Percentiles rank a stretch among this genome's conserved stretches.
phyloP scores from a whole-genome alignment of 345 rosid species.

The Arabidopsis suecica region DNA sequence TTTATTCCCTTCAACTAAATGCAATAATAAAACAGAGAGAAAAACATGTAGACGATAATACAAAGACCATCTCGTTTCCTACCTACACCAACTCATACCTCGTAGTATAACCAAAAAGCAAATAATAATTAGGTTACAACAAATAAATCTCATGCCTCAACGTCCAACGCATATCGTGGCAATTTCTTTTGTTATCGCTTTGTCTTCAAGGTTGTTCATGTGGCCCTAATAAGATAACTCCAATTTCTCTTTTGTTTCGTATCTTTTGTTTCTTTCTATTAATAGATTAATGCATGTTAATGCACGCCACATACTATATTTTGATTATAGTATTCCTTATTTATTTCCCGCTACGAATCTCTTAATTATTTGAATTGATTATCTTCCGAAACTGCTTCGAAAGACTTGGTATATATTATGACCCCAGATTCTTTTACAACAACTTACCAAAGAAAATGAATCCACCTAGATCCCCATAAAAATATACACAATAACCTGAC shows the following conservation, averaged over 20 bases:
- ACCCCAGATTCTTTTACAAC: conserved; percentile 1
- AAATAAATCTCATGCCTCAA: conserved; percentile 13
- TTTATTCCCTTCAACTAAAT: neutral
- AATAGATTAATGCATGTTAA: conserved; percentile 16
- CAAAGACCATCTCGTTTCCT: conserved; percentile 20
- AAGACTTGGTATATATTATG: neutral
- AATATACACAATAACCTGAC: neutral
- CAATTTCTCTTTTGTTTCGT: conserved; percentile 8
- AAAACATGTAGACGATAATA: neutral
- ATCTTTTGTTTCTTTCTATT: conserved; percentile 1
- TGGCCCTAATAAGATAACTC: conserved; percentile 28
- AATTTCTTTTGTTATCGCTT: conserved; percentile 31
- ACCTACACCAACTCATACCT: conserved; percentile 13
- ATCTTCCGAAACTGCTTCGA: neutral
- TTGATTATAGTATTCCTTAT: neutral
- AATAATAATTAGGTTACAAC: neutral
- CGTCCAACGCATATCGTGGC: conserved; percentile 15
- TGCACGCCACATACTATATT: conserved; percentile 22
- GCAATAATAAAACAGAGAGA: neutral
- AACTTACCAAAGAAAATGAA: neutral
- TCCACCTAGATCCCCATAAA: neutral
- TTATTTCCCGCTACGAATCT: neutral
- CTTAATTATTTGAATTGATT: neutral
- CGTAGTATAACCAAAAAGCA: neutral
- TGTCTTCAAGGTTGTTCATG: conserved; percentile 40